These are phyloP conservation scores for Rhododendron vialii DNA, from an alignment of 148 eudicot genomes.

Conservation along the genomic window DNA sequence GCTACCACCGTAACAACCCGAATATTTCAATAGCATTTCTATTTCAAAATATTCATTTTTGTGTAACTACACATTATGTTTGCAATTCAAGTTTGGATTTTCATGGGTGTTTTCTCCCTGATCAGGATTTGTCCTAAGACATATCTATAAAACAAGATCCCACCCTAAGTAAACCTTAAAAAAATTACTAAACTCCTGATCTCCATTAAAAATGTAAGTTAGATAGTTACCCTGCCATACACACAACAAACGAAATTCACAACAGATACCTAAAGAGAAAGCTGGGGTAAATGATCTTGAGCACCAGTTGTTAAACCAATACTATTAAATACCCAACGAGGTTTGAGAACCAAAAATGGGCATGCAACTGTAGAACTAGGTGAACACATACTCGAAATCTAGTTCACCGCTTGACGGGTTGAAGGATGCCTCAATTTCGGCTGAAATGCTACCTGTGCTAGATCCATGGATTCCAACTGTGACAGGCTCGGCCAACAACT, in stretches of 20 bases:
- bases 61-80: no score
- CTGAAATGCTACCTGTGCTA: conserved; percentile 19
- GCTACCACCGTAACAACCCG: no score
- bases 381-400: conserved; percentile 22
- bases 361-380: neutral
- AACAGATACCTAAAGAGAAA: neutral
- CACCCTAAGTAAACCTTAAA: no score
- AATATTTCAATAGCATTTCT: no score
- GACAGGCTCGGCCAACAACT: conserved; percentile 53
- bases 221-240: neutral
- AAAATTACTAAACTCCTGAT: no score
- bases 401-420: conserved; percentile 64
- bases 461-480: conserved; percentile 21
- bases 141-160: no score
- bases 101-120: no score
- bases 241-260: neutral
- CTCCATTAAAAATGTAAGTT: no score
- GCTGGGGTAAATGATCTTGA: neutral
- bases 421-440: conserved; percentile 53
- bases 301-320: neutral
- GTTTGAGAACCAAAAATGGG: neutral
- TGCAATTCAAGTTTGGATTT: no score
- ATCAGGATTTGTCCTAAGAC: no score
- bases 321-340: neutral
- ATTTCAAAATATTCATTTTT: no score